A percentile compares a stretch with the other conserved stretches of the same genome.
These are phyloP conservation scores for Pythium plurisporium DNA, from an alignment of 352 stramenopile species.

Conservation along the genomic window DNA sequence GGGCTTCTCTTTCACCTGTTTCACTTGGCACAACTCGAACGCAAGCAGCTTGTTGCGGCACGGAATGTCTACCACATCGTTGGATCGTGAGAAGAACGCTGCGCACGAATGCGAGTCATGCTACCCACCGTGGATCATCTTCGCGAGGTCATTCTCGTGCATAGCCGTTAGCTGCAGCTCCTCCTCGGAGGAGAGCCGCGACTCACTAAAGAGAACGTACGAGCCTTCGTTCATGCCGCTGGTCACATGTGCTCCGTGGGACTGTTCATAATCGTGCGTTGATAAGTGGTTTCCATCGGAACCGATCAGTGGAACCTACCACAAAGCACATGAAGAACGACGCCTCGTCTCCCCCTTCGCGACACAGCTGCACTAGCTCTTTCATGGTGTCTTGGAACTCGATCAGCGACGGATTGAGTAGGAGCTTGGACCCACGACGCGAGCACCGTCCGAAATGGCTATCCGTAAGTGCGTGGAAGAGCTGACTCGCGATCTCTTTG, in stretches of 20 bases:
- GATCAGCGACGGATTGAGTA: slow-evolving; percentile 80
- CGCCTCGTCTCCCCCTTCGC: slow-evolving; percentile 26
- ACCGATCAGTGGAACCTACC: slow-evolving; percentile 34
- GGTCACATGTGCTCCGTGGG: slow-evolving; percentile 58
- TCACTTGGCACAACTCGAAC: slow-evolving; percentile 59
- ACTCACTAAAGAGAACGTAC: slow-evolving; percentile 69
- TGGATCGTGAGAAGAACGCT: too few relatives aligned
- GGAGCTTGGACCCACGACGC: slow-evolving; percentile 41
- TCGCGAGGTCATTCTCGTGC: slow-evolving; percentile 54
- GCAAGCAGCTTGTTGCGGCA: slow-evolving; percentile 62
- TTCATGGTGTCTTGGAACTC: slow-evolving; percentile 76
- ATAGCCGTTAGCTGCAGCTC: slow-evolving; percentile 63
- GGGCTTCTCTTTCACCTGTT: slow-evolving; percentile 42
- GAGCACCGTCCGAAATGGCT: slow-evolving; percentile 47
- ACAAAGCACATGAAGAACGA: slow-evolving; percentile 65
- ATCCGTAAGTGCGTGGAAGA: slow-evolving; percentile 57
- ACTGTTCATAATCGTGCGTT: slow-evolving; percentile 24
- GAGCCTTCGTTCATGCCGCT: slow-evolving; percentile 53
- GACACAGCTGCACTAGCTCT: slow-evolving; percentile 42
- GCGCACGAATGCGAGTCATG: not conserved
- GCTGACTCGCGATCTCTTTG: slow-evolving; percentile 43
- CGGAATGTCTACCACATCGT: slow-evolving; percentile 56
- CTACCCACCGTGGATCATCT: slow-evolving; percentile 48
- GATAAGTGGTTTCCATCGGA: too few relatives aligned
- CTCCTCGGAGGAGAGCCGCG: slow-evolving; percentile 60